Evolutionary conservation across 169 alveolate genomes (phyloP).

Genomic region (Plasmodium sp.): DNA sequence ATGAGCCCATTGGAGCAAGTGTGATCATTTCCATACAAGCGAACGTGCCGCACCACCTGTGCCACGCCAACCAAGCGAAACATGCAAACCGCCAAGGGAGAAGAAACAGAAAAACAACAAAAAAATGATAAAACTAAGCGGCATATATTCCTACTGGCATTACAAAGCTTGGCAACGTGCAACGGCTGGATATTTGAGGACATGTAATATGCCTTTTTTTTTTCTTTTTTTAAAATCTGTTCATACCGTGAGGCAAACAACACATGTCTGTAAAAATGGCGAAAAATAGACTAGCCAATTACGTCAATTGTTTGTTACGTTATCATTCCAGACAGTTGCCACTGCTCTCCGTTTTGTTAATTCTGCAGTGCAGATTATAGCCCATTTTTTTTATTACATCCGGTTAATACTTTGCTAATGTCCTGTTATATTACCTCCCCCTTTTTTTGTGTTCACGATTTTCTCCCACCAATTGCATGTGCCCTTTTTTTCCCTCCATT

Average conservation of each 20-base stretch:
- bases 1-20: background rate
- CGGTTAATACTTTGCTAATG: background rate
- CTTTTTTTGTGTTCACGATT: background rate
- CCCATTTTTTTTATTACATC: background rate
- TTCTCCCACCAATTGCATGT: background rate
- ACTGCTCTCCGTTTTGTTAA: background rate
- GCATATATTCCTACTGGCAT: constrained; percentile 87
- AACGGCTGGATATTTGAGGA: constrained; percentile 91
- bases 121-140: constrained; percentile 70
- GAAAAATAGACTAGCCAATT: background rate
- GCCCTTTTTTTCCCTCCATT: background rate
- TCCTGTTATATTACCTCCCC: background rate
- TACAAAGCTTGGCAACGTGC: constrained; percentile 91
- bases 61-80: background rate
- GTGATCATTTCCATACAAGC: background rate
- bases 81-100: background rate
- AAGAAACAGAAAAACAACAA: background rate
- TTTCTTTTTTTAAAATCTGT: background rate
- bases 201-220: constrained; percentile 79
- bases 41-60: background rate
- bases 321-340: background rate
- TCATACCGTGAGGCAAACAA: background rate
- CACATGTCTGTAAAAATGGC: background rate
- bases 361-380: background rate
- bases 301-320: background rate